Base-by-base conservation (phyloP, 106 monocot genomes). In the Dendrobium catenatum region DNA sequence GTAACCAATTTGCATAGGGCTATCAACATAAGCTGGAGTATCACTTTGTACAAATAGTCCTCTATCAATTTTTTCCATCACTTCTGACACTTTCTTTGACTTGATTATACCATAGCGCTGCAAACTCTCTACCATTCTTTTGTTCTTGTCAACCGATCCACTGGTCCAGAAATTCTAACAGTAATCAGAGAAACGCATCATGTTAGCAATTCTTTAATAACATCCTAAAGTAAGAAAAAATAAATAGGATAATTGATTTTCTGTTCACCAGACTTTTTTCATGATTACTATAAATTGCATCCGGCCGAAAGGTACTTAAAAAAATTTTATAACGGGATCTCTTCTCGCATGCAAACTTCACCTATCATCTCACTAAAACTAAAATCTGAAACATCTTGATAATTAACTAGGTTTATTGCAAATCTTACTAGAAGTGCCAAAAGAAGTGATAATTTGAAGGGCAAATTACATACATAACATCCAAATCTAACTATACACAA, bases 1-100 rank as follows among this genome's bases (percentile, higher is more conserved):
- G 76, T 90, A 96, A 56, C 96, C 96, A 76, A 96, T 96, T 42
- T 82, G 83, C 93, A 96, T 87, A 31, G 96, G 96, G 72, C 87
- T 91, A 75, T 96, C 96, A 83, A 89, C 61, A 80, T 96, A 96
- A 70, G 96, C 81, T 33, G 76, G 61, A 31, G 6, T 82, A 19
- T 83, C 84, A 80, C 83, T 82, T 49, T 87, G 88, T 58, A 93
- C 91, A 82, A 96, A 96, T 77, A 96, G 79, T 18, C 84, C 96
- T 55, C 96, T 88, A 76, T 96, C 96, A 77, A 96, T 83, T 9
- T 73, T 77, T 77, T 88, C 85, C 96, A 96, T 93, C 64, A 91
- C 89, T 88, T 96, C 91, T 78, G 85, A 87, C 47, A 96, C 93
- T 86, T 88, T 89, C 41, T 58, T 88, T n/a, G 93, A 89, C 77